Base-by-base conservation (phyloP, 805 yeast species). In the Hanseniaspora meyeri region DNA sequence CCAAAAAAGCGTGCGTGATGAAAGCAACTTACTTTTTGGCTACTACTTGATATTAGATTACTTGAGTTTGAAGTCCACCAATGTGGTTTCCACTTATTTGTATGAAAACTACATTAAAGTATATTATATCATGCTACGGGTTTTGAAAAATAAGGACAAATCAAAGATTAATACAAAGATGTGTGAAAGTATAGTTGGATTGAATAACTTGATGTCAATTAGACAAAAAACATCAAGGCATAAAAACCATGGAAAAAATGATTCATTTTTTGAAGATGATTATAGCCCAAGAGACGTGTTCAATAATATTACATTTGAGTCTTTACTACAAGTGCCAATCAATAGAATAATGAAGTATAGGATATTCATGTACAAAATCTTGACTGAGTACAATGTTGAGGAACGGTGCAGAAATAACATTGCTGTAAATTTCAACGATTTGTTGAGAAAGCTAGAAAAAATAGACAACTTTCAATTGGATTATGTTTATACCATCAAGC, bases 401-500 rank as follows among this genome's bases (percentile, higher is more conserved):
- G n/a, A 20, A 1, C 14, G 27, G 8, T 36, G 31, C 27, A 52
- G 27, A 17, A 24, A 16, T 1, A 43, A 45, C 39, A 45, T 52
- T 12, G 56, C 56, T 14, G 19, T 36, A 16, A 24, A 45, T 20
- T 27, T 52, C 20, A 52, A 52, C 27, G 43, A 36, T 3, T 37
- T 52, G 24, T 38, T 52, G 20, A 37, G 14, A 5, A 52, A 52
- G 17, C 19, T 52, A 16, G 56, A 52, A 19, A 52, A 52, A 29
- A 52, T 52, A 24, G 47, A 52, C 29, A 37, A 52, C 39, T 52
- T 52, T n/a, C 45, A 52, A n/a, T 43, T 52, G n/a, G 56, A 52
- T 37, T 52, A 52, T 27, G 27, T n/a, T 14, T 43, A 39, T 27
- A 52, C 56, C 5, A 29, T 52, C 11, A 36, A 51, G 17, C 40